These are phyloP conservation scores for Hawksworthiomyces lignivorus DNA, from an alignment of 2,329 filamentous ascomycete genomes.

Conservation along the genomic window DNA sequence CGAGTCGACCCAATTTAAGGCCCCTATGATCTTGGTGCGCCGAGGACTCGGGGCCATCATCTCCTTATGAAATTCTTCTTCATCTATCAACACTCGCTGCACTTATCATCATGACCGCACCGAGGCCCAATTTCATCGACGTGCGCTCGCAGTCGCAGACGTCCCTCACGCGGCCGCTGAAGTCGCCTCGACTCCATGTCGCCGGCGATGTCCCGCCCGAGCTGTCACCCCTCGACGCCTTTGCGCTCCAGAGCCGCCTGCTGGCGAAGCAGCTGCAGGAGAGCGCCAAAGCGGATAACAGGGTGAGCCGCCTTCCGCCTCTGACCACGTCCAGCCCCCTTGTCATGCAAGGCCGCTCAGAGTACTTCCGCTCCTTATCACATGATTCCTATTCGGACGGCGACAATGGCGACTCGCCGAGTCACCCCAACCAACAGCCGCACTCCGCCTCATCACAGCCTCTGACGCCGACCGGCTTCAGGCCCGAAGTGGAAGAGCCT, in stretches of 20 bases:
- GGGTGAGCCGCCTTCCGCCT: constrained; percentile 79
- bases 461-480: constrained; percentile 33
- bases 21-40: too few relatives aligned
- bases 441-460: constrained; percentile 14
- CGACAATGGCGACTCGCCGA: constrained; percentile 27
- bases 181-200: constrained; percentile 68
- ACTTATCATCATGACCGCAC: constrained; percentile 36
- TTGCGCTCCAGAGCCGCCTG: constrained; percentile 82
- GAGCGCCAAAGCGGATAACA: constrained; percentile 61
- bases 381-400: constrained; percentile 50
- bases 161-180: constrained; percentile 48
- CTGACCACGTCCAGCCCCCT: constrained; percentile 77
- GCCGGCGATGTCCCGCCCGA: constrained; percentile 80
- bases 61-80: background rate
- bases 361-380: constrained; percentile 72
- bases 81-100: background rate
- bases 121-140: constrained; percentile 52
- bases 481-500: constrained; percentile 48
- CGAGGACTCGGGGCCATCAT: too few relatives aligned
- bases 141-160: constrained; percentile 49
- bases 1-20: too few relatives aligned
- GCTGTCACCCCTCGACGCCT: constrained; percentile 88
- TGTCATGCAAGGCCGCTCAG: constrained; percentile 63
- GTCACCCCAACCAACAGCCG: constrained; percentile 14
- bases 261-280: constrained; percentile 83